Evolutionary conservation across 768 basidiomycete genomes (phyloP).

Genomic region (Scleroderma bovista): DNA sequence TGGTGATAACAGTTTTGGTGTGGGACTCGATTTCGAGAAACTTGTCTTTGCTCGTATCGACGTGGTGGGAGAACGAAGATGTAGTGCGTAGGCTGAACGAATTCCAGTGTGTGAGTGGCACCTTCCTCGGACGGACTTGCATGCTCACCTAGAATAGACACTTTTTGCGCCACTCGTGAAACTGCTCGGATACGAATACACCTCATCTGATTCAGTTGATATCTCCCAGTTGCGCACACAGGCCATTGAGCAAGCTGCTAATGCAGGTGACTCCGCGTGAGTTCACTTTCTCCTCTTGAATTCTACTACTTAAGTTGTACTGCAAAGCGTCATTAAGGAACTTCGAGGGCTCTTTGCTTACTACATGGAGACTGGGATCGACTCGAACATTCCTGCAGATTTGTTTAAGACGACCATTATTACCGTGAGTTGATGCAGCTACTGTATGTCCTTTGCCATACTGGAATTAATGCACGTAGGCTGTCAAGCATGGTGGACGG

Average conservation of each 20-base stretch:
- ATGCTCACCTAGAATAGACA: constrained; percentile 32
- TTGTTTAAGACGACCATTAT: constrained; percentile 53
- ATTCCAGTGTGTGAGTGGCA: constrained; percentile 49
- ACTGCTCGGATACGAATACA: constrained; percentile 73
- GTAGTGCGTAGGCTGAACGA: constrained; percentile 50
- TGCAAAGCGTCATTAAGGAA: constrained; percentile 64
- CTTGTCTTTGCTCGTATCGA: constrained; percentile 47
- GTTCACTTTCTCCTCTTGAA: constrained; percentile 1
- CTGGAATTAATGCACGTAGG: constrained; percentile 31
- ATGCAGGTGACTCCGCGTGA: constrained; percentile 38
- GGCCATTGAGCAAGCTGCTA: constrained; percentile 56
- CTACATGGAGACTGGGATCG: constrained; percentile 67
- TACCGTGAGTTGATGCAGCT: constrained; percentile 35
- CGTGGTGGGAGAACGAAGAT: constrained; percentile 80
- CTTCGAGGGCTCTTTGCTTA: constrained; percentile 64
- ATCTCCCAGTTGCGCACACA: constrained; percentile 67
- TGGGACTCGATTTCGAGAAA: constrained; percentile 66
- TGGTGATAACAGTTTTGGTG: constrained; percentile 57
- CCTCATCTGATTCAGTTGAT: constrained; percentile 59
- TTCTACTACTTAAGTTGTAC: background rate
- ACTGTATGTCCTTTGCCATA: background rate
- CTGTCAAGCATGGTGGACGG: constrained; percentile 67
- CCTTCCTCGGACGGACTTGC: background rate
- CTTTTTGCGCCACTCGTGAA: constrained; percentile 74
- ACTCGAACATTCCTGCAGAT: constrained; percentile 76